Base-by-base conservation (phyloP, 179 eudicot genomes). In the Pouteria campechiana region DNA sequence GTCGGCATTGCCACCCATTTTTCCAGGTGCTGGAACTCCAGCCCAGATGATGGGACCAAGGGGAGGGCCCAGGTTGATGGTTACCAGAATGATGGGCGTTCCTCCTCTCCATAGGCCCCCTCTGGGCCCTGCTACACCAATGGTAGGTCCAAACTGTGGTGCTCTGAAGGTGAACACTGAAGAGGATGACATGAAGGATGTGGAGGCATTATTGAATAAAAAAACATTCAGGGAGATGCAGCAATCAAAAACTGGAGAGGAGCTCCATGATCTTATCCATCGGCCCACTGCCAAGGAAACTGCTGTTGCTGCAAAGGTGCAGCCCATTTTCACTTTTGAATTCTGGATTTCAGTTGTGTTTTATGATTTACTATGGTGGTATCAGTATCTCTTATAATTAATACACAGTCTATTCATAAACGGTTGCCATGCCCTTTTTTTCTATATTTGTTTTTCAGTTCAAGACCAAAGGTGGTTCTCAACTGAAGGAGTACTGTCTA, bases 161-260 rank as follows among this genome's bases (percentile, higher is more conserved):
- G 8, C 69, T 20, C 28, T 48, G 48, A 81, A 78, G 64, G 72
- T 69, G 7, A 70, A 63, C 16, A 65, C 88, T 0, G 93, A 89
- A 43, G 98, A 86, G 57, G 98, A 90, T 43, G 76, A 79, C 12
- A 33, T 86, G 64, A 86, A 90, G 66, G 98, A 86, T 69, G 52
- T 86, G 12, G 98, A 90, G 73, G 84, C 69, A n/a, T 50, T 90
- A 41, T 55, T 90, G 65, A 86, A 67, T 59, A 90, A 77, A 69
- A 86, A 86, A 65, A 68, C 94, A 13, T 82, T 82, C 23, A 76
- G 51, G 74, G 98, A 90, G 57, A 15, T 65, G 73, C 98, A 81
- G 70, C 78, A 85, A 44, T 90, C 98, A 1, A 79, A 86, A 63
- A 78, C 95, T 9, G 94, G 96, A 17, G 86, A 90, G 71, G 98